A percentile compares a stretch with the other conserved stretches of the same genome.
Evolutionary conservation across 176 grass and related monocot genomes (phyloP).

Genomic region (Ampelocalamus luodianensis): DNA sequence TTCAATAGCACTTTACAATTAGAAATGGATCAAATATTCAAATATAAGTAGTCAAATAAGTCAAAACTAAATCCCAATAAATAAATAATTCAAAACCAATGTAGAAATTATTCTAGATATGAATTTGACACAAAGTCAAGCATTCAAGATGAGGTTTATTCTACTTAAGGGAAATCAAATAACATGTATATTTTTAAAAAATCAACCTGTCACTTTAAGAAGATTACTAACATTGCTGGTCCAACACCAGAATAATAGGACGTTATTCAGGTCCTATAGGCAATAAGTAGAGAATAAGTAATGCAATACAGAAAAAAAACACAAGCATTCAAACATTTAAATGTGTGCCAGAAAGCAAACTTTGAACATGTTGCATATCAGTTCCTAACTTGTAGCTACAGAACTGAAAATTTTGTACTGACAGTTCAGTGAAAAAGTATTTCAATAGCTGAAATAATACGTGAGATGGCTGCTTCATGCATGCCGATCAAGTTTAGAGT

Average conservation of each 20-base stretch:
- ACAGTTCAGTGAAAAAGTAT: constrained; percentile 7
- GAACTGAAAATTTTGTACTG: neutral
- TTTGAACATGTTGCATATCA: neutral
- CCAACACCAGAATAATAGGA: neutral
- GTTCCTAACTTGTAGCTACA: neutral
- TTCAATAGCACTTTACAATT: constrained; percentile 14
- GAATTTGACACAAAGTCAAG: neutral
- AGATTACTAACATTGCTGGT: neutral
- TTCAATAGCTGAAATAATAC: neutral
- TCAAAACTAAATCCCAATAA: neutral
- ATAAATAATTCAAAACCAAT: neutral
- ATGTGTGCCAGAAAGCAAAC: neutral
- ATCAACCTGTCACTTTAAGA: neutral
- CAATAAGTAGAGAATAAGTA: neutral
- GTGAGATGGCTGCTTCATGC: neutral
- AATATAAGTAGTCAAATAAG: constrained; percentile 1
- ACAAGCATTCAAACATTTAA: neutral
- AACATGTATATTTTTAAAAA: neutral
- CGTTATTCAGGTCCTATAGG: neutral
- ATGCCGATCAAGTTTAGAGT: neutral
- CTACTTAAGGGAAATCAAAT: neutral
- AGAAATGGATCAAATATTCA: constrained; percentile 28
- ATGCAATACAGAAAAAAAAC: neutral
- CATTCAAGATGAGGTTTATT: constrained; percentile 3
- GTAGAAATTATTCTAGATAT: neutral